phyloP scores from a whole-genome alignment of 257 asterid genomes.

The Petrea volubilis region DNA sequence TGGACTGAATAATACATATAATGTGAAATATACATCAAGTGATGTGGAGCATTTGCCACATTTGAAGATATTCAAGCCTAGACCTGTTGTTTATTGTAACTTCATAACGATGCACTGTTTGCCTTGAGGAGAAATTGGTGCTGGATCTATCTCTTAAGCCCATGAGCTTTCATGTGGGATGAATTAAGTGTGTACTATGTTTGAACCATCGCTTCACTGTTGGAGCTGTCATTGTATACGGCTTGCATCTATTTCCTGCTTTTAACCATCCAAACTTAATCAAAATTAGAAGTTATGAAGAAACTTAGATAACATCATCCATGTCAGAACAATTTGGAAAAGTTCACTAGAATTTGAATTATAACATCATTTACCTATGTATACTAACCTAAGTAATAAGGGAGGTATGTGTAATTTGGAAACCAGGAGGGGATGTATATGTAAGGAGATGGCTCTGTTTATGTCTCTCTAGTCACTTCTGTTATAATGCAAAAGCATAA shows the following conservation, averaged over 20 bases:
- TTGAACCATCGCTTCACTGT: not conserved
- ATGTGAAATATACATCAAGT: not conserved
- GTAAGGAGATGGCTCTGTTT: not conserved
- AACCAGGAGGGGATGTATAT: not conserved
- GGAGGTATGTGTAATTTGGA: too few species aligned
- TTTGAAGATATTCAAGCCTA: not conserved
- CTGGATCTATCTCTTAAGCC: not conserved
- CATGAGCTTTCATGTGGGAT: conserved; percentile 1
- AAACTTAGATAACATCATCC: too few species aligned
- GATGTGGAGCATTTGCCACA: not conserved
- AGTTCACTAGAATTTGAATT: too few species aligned
- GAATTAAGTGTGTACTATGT: not conserved
- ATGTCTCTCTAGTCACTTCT: not conserved
- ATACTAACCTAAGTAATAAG: too few species aligned
- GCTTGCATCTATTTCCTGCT: not conserved
- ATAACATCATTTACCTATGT: too few species aligned
- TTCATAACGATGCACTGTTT: not conserved
- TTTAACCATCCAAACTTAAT: too few species aligned
- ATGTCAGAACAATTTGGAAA: too few species aligned
- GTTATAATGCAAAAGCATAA: not conserved
- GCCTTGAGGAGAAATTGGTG: not conserved
- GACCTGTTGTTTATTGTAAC: not conserved
- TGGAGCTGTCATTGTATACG: not conserved
- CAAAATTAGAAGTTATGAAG: too few species aligned
- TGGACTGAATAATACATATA: not conserved